Percentiles rank a stretch among this genome's conserved stretches.
These are phyloP conservation scores for Gastrolobium bilobum DNA, from an alignment of 306 rosid genomes.

Conservation along the genomic window DNA sequence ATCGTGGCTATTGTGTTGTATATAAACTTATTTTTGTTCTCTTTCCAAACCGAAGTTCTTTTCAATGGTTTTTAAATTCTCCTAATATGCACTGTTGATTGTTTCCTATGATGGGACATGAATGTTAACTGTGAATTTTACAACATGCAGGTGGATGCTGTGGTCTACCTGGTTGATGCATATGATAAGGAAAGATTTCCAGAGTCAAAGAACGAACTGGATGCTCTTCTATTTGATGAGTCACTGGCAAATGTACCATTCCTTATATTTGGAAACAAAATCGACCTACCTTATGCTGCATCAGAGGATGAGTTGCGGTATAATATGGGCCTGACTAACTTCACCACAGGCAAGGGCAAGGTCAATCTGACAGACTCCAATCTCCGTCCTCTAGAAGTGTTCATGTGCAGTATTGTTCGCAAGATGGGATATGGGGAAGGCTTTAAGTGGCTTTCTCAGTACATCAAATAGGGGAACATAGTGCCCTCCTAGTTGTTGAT, in stretches of 20 bases:
- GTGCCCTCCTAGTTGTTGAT: slow-evolving; percentile 22
- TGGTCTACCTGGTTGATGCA: slow-evolving; percentile 70
- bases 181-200: slow-evolving; percentile 66
- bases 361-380: slow-evolving; percentile 62
- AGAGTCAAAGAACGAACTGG: slow-evolving; percentile 68
- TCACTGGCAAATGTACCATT: slow-evolving; percentile 64
- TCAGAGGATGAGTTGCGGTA: slow-evolving; percentile 74
- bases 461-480: slow-evolving; percentile 58
- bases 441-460: slow-evolving; percentile 75
- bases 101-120: neutral
- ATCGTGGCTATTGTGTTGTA: too few relatives aligned
- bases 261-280: slow-evolving; percentile 73
- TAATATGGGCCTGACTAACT: slow-evolving; percentile 66
- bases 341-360: slow-evolving; percentile 72
- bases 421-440: slow-evolving; percentile 83
- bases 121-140: slow-evolving; percentile 1
- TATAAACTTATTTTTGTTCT: too few relatives aligned
- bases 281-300: slow-evolving; percentile 71
- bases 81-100: neutral
- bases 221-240: slow-evolving; percentile 72
- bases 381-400: slow-evolving; percentile 71
- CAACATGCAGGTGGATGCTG: slow-evolving; percentile 69
- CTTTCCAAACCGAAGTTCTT: too few relatives aligned
- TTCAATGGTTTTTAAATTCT: neutral
- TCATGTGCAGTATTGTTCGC: slow-evolving; percentile 81